phyloP scores from a whole-genome alignment of 1,284 basidiomycete genomes.

The Singerocomus rubriflavus region DNA sequence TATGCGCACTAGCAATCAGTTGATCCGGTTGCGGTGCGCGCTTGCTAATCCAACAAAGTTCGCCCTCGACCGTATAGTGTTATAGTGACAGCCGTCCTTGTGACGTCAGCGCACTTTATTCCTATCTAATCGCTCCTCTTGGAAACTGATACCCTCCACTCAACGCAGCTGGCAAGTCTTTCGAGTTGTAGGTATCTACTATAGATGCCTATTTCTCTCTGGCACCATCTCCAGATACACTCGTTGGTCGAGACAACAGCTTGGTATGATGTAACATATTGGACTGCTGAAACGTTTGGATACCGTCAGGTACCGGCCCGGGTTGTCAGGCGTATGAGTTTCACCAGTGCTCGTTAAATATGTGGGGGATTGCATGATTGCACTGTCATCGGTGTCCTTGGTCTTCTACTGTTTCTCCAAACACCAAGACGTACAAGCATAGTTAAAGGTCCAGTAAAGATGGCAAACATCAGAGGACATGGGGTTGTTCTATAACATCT shows the following conservation, averaged over 20 bases:
- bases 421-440: constrained; percentile 2
- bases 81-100: too few relatives aligned
- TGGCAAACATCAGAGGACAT: constrained; percentile 4
- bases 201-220: background rate
- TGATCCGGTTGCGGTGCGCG: too few relatives aligned
- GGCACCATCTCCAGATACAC: background rate
- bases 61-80: too few relatives aligned
- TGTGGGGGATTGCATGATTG: constrained; percentile 1
- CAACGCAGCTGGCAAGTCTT: too few relatives aligned
- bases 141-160: too few relatives aligned
- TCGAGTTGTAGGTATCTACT: too few relatives aligned
- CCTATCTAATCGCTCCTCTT: too few relatives aligned
- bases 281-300: background rate
- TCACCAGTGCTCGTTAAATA: background rate
- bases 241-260: background rate
- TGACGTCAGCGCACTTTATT: too few relatives aligned
- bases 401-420: background rate
- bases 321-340: background rate
- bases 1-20: too few relatives aligned
- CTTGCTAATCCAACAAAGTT: too few relatives aligned
- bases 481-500: constrained; percentile 16
- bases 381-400: background rate
- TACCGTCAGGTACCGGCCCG: background rate
- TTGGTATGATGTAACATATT: background rate
- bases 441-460: background rate